Base-by-base conservation (phyloP, 2,329 filamentous ascomycete species). In the Exophiala sp. region DNA sequence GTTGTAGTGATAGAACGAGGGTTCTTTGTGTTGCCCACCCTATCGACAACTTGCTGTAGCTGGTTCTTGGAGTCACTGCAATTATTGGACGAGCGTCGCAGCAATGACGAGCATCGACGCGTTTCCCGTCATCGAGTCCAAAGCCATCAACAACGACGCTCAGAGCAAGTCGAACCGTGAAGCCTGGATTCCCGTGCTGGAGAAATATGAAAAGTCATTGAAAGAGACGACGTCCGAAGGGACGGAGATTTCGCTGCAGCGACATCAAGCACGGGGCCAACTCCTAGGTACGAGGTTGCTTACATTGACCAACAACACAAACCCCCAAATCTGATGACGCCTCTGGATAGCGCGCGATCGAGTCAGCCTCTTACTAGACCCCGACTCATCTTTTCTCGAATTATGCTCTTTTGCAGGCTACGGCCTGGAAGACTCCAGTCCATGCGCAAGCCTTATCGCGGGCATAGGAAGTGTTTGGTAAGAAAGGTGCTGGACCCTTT, bases 351-450 rank as follows among this genome's bases (percentile, higher is more conserved):
- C 68, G 5, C 57, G 69, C 43, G 69, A 71, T 47, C 59, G 69
- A 24, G 60, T 72, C 19, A 59, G 65, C 0, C 57, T 72, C 9
- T 45, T 70, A 0, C 51, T 70, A 10, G 69, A 72, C 45, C 56
- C 63, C 14, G 67, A 66, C 24, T 69, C 68, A 1, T 66, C 69
- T 1, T 71, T 71, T 48, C 58, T 71, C 1, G 69, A 72, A 30
- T 58, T 72, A 2, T 60, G 66, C 4, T 42, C 63, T 0, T 70
- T 71, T 53, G 66, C 68, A 1, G 69, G 69, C 0, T 68, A 63
- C 48, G 49, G 50, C 0, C 60, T 68, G 3, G 62, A 68, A 3
- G 63, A 68, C 18, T 71, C 69, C 1, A 66, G 63, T 1, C 63
- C 66, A 2, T 66, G 62, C 35, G 69, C 64, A 1, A 70, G 65